Percentiles rank a stretch among this genome's conserved stretches.
These are phyloP conservation scores for Urochloa ruziziensis DNA, from an alignment of 176 grass and related monocot species.

Conservation along the genomic window DNA sequence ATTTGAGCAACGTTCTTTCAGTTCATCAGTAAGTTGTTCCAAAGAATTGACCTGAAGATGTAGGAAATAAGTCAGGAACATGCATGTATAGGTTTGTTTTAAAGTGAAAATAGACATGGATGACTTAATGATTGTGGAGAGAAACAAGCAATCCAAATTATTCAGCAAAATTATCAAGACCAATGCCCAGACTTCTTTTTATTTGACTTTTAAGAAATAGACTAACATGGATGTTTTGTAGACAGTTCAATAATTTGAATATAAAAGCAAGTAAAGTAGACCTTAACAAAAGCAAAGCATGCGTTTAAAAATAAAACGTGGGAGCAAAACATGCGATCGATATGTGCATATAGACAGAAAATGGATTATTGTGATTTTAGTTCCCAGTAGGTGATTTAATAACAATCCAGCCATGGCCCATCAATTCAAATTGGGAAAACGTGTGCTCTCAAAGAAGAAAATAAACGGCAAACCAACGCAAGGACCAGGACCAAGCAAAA, in stretches of 20 bases:
- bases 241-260: neutral
- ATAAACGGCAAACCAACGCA: neutral
- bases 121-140: neutral
- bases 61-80: constrained; percentile 32
- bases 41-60: constrained; percentile 71
- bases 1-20: constrained; percentile 84
- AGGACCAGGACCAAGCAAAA: neutral
- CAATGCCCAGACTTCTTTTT: neutral
- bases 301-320: neutral
- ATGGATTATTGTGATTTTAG: too few relatives aligned
- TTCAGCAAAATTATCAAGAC: constrained; percentile 9
- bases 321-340: too few relatives aligned
- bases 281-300: neutral
- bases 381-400: too few relatives aligned
- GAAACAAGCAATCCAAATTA: neutral
- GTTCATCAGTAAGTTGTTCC: constrained; percentile 86
- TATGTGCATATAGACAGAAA: too few relatives aligned
- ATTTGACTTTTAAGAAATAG: neutral
- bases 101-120: constrained; percentile 5
- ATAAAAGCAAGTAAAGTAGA: neutral
- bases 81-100: constrained; percentile 11
- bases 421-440: neutral
- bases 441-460: neutral
- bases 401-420: too few relatives aligned
- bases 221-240: neutral